A percentile compares a stretch with the other conserved stretches of the same genome.
phyloP scores from a whole-genome alignment of 2,329 filamentous ascomycete genomes.

The Ophidiomyces ophidiicola region DNA sequence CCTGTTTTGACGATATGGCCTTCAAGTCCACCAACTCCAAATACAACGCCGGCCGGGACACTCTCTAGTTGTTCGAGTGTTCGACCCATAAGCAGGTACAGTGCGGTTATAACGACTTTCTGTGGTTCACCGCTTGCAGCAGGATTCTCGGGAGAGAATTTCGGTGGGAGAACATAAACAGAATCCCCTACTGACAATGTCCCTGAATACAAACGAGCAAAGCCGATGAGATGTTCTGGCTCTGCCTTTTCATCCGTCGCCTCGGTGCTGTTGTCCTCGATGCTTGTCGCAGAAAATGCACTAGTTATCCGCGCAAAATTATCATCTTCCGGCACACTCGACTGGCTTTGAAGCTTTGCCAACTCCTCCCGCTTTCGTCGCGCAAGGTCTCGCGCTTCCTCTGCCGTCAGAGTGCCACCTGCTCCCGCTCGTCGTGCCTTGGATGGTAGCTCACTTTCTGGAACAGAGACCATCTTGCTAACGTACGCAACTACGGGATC shows the following conservation, averaged over 20 bases:
- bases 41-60: constrained; percentile 87
- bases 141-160: constrained; percentile 73
- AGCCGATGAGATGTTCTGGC: constrained; percentile 82
- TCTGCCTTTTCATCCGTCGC: constrained; percentile 51
- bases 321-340: constrained; percentile 32
- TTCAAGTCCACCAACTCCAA: constrained; percentile 85
- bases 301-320: constrained; percentile 47
- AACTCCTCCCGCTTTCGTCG: constrained; percentile 82
- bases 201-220: constrained; percentile 86
- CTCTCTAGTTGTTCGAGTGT: constrained; percentile 69
- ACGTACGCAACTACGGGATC: constrained; percentile 87
- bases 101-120: constrained; percentile 70
- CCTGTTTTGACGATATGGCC: constrained; percentile 92
- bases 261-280: constrained; percentile 40
- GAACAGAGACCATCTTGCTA: constrained; percentile 95
- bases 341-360: constrained; percentile 59
- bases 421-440: constrained; percentile 55
- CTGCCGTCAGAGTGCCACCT: constrained; percentile 61
- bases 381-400: constrained; percentile 79
- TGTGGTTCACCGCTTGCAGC: constrained; percentile 60
- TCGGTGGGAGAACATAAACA: constrained; percentile 82
- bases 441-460: constrained; percentile 78
- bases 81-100: constrained; percentile 94
- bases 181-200: constrained; percentile 79
- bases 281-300: constrained; percentile 49